Evolutionary conservation across 2,329 filamentous ascomycete species (phyloP), one percentile per base, ranked within the genome.

Genomic region (Ophiosphaerella korrae): DNA sequence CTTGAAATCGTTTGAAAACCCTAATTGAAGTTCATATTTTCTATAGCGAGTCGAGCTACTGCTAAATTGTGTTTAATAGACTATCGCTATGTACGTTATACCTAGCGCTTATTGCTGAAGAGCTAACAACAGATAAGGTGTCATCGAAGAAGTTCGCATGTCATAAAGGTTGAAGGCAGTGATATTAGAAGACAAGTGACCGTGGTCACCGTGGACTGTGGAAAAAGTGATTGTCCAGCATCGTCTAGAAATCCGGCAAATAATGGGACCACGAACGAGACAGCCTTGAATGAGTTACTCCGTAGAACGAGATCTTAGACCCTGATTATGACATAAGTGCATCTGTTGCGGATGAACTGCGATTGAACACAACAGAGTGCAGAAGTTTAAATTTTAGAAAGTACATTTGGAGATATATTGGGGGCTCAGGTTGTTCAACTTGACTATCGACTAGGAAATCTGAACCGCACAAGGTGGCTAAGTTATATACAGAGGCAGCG

Each of bases 161-260:
- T 45, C 32, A 45, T 36, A 29, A 35, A 7, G 24, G 14, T 35
- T 6, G 37, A 8, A 6, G 21, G 32, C 42, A 36, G 21, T 26
- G 32, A 45, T 14, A 21, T 21, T 32, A 45, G 42, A 45, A 45
- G 42, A 45, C 5, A 35, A 36, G 32, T 45, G 23, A 45, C 24
- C 8, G 11, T 45, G 23, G 29, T 33, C 29, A 42, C 29, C 8
- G 40, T 42, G 24, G 29, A 42, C 9, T 42, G n/a, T 42, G 8
- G 29, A 32, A 32, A 32, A 9, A 14, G 29, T 13, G 18, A 42
- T 8, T 29, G 18, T 21, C 40, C 4, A 32, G 21, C 13, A 29
- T 42, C n/a, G n/a, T 42, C 40, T n/a, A 42, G 23, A 7, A 42
- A 42, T 14, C 40, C 29, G 4, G 8, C 24, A n/a, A 42, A 42